phyloP scores from a whole-genome alignment of 371 early-diverging fungal species.

The Zychaea mexicana region DNA sequence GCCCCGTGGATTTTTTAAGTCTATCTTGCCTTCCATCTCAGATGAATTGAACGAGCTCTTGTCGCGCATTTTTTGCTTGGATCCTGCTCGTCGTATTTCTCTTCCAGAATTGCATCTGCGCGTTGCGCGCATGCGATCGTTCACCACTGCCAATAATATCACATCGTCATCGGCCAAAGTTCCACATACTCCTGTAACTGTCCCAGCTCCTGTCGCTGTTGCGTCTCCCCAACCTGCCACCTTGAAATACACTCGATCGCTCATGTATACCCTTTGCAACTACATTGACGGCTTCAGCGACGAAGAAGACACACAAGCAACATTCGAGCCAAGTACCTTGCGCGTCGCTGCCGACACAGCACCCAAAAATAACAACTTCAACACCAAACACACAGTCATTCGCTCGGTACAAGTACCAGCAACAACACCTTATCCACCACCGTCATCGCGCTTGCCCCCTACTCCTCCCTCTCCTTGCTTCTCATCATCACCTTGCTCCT shows the following conservation, averaged over 20 bases:
- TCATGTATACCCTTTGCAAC: constrained; percentile 3
- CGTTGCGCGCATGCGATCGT: constrained; percentile 58
- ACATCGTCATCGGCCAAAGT: neutral
- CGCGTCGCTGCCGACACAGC: neutral
- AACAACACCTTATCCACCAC: neutral
- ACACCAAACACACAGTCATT: neutral
- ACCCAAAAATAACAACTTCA: neutral
- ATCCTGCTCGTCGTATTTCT: constrained; percentile 73
- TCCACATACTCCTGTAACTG: neutral
- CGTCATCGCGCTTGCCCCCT: neutral
- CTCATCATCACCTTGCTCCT: constrained; percentile 6
- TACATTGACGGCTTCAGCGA: constrained; percentile 5
- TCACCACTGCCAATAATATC: constrained; percentile 31
- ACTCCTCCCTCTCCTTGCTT: constrained; percentile 5
- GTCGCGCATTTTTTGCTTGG: constrained; percentile 74
- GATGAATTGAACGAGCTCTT: constrained; percentile 73
- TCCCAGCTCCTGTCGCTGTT: neutral
- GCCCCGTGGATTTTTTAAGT: constrained; percentile 63
- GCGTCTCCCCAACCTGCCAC: neutral
- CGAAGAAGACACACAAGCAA: neutral
- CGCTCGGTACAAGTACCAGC: neutral
- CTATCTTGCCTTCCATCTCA: constrained; percentile 68
- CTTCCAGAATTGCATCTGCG: constrained; percentile 62
- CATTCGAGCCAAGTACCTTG: neutral
- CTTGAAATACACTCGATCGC: neutral